Conservation (phyloP, 108 stramenopile species). For the Nitzschia sp. region DNA sequence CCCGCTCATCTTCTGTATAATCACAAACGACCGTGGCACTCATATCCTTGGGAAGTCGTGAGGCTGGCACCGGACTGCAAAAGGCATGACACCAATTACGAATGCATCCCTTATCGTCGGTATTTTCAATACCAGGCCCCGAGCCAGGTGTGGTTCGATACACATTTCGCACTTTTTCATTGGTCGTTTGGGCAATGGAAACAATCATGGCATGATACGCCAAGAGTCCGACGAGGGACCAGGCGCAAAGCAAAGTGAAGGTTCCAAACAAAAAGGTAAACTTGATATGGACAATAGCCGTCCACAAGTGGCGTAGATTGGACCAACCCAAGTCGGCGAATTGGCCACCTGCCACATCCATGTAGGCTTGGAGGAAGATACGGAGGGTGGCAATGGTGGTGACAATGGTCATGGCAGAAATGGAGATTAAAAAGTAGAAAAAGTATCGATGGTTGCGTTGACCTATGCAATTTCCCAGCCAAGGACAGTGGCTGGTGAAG, state of each 20-base stretch:
- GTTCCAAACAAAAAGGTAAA: slow-evolving; percentile 56
- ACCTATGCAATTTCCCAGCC: slow-evolving; percentile 95
- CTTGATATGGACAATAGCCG: slow-evolving; percentile 50
- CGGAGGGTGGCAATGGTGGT: slow-evolving; percentile 48
- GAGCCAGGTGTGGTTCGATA: slow-evolving; percentile 36
- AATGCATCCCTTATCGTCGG: slow-evolving; percentile 67
- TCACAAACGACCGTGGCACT: slow-evolving; percentile 17
- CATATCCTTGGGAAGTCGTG: slow-evolving; percentile 40
- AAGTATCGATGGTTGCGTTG: slow-evolving; percentile 89
- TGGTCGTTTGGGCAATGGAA: slow-evolving; percentile 79
- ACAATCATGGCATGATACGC: slow-evolving; percentile 79
- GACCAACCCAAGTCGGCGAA: not conserved
- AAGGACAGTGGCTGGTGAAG: slow-evolving; percentile 79
- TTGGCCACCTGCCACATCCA: slow-evolving; percentile 16
- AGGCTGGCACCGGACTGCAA: slow-evolving; percentile 32
- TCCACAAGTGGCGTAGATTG: slow-evolving; percentile 35
- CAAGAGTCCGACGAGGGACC: slow-evolving; percentile 68
- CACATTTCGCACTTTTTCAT: slow-evolving; percentile 78
- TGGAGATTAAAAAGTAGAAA: slow-evolving; percentile 67
- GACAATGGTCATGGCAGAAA: slow-evolving; percentile 55
- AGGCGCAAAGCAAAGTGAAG: slow-evolving; percentile 71
- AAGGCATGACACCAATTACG: slow-evolving; percentile 64
- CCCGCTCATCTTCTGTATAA: slow-evolving; percentile 20
- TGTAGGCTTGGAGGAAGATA: slow-evolving; percentile 47
- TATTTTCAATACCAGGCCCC: slow-evolving; percentile 42